A percentile compares a stretch with the other conserved stretches of the same genome.
Evolutionary conservation across 129 eudicot genomes (phyloP).

Genomic region (Artemisia annua): DNA sequence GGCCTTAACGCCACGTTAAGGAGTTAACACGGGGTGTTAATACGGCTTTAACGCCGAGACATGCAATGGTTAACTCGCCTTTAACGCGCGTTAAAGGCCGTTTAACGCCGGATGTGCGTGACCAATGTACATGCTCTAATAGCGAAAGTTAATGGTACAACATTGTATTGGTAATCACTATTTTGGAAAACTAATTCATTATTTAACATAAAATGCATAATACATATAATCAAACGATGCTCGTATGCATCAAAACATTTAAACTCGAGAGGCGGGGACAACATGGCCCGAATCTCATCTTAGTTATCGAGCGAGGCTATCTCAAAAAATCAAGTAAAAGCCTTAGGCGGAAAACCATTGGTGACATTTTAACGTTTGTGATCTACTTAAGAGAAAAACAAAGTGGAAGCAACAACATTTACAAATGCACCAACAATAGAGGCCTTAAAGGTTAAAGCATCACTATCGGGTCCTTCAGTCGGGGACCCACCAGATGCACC

Average conservation of each 20-base stretch:
- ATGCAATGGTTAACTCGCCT: no score
- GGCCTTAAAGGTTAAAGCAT: slow-evolving; percentile 20
- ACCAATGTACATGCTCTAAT: no score
- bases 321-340: background rate
- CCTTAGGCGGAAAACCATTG: background rate
- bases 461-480: slow-evolving; percentile 8
- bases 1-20: no score
- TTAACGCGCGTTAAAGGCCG: no score
- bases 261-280: slow-evolving; percentile 13
- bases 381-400: slow-evolving; percentile 3
- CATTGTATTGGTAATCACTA: no score
- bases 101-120: no score
- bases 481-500: slow-evolving; percentile 15
- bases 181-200: background rate
- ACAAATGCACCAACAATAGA: slow-evolving; percentile 16
- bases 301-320: slow-evolving; percentile 8
- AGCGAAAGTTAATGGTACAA: background rate
- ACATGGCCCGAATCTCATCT: slow-evolving; percentile 17
- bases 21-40: no score
- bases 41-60: no score
- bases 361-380: background rate
- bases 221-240: background rate
- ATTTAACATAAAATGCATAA: background rate
- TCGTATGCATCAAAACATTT: slow-evolving; percentile 5
- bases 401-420: background rate